Evolutionary conservation across 2,329 filamentous ascomycete genomes (phyloP), one percentile per base, ranked within the genome.

Genomic region (Aspergillus chevalieri): DNA sequence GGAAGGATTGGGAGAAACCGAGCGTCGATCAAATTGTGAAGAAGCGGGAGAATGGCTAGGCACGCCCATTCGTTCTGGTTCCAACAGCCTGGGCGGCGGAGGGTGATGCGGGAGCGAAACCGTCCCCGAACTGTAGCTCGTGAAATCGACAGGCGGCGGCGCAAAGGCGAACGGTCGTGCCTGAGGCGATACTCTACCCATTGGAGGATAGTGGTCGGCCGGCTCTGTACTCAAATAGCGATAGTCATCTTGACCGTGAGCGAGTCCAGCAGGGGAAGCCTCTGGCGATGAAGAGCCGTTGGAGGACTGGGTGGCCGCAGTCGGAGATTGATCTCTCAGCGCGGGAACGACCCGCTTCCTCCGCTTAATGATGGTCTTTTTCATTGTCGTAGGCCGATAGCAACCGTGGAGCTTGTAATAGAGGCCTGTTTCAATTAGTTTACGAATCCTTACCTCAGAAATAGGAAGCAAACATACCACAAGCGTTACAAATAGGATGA

Each of bases 401-500:
- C 90, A 84, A 48, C 91, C 91, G 66, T 98, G 93, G 2, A 98
- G 82, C 70, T 97, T 97, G 74, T 94, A 90, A 69, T 98, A 98
- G 3, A 98, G 75, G 4, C 92, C 90, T 95, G 57, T 3, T 46
- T 44, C 17, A n/a, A 24, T 52, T 52, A 49, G 17, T 26, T 14
- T 42, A 43, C 17, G 9, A n/a, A 21, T 4, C 19, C 47, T 59
- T 46, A 58, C 24, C 14, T 10, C 19, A 12, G 15, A 12, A 28
- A 28, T 12, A 8, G n/a, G 45, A 26, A 34, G 19, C n/a, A 41
- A 46, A 80, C 85, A 66, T 79, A 95, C 90, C 93, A 74, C 93
- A 98, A 46, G 93, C 93, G 70, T 98, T 98, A 75, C 93, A 98
- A 56, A 98, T 98, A 4, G 92, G 95, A 71, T 96, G 91, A 1